Evolutionary conservation across 495 filamentous ascomycete species (phyloP), one percentile per base, ranked within the genome.

Genomic region (Trichocladium antarcticum): DNA sequence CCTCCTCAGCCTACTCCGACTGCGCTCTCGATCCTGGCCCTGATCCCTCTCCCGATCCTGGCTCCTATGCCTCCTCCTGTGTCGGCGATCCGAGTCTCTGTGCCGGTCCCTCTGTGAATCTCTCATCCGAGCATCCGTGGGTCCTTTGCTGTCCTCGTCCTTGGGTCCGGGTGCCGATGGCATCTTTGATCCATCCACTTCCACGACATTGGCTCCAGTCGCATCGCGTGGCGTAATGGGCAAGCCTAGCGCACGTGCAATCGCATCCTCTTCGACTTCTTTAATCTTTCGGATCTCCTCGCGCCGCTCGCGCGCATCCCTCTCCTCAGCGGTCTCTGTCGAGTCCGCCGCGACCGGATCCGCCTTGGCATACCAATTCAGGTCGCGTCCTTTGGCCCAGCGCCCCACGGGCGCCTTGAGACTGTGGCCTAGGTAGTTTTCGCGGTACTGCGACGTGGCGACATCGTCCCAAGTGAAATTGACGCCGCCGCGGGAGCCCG

Each of bases 391-490:
- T 55, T 92, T 85, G 56, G 95, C 89, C 92, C 93, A 98, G 42
- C 92, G 85, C 10, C 92, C 92, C 10, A 97, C 93, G 0, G 92
- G 83, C 58, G 92, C 92, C 80, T 93, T 98, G 43, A 98, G 61
- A 19, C 86, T 93, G 65, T 98, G 92, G 36, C 93, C 92, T 0
- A 98, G 82, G 65, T 98, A 98, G 66, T 98, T 96, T 62, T 98
- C 90, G 57, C 92, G 87, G 57, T 96, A 89, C 35, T 75, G 67
- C 34, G 87, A 89, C 42, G 75, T 77, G 57, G 89, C 83, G 60
- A 98, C 92, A 58, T 95, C 87, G 53, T 89, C 84, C 92, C 92
- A 97, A 69, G 81, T 87, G 76, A 98, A 97, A 63, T 93, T 86
- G 69, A 79, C 83, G 60, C 92, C 92, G 57, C 92, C 92, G 56